Base-by-base conservation (phyloP, 805 yeast species). In the Kazachstania kunashirensis region DNA sequence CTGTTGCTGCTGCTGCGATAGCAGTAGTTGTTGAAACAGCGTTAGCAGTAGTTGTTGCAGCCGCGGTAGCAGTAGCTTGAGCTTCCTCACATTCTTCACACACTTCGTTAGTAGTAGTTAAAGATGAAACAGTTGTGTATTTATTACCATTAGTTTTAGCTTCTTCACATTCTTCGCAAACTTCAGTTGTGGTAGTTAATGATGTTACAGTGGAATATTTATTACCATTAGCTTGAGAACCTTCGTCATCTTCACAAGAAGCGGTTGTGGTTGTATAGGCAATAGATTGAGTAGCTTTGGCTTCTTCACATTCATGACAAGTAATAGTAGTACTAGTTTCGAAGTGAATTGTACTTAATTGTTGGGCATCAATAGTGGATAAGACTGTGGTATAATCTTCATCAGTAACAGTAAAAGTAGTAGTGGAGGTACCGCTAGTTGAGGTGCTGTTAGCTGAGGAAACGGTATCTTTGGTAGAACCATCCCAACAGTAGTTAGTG, bases 401-500 rank as follows among this genome's bases (percentile, higher is more conserved):
- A 13, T 32, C 31, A 12, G 33, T 34, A 14, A 29, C 36, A 10
- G 21, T 18, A 21, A 33, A 14, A 14, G 18, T 23, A 15, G 40
- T 19, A 13, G 34, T 27, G 13, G 33, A 20, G 13, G 33, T 20
- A 20, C 23, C 23, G n/a, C n/a, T n/a, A 30, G 25, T 13, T 14
- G 10, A 26, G 15, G 12, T 14, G 13, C 23, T 14, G 5, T n/a
- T 16, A 4, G 29, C 9, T 11, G 28, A 24, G 6, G 28, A 21
- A 12, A 14, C 14, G 14, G 26, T 18, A 12, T n/a, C 24, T 17
- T 37, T 29, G 13, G 57, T 42, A 30, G 33, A 30, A 27, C 86
- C 88, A 44, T 71, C 66, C 88, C 88, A 85, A 60, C 95, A 85
- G 59, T 84, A 84, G 6, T 63, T 65, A 25, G 64, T 59, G 55